Evolutionary conservation across 2,329 filamentous ascomycete genomes (phyloP), one percentile per base, ranked within the genome.

Genomic region (Mycosphaerelloides madeirae): DNA sequence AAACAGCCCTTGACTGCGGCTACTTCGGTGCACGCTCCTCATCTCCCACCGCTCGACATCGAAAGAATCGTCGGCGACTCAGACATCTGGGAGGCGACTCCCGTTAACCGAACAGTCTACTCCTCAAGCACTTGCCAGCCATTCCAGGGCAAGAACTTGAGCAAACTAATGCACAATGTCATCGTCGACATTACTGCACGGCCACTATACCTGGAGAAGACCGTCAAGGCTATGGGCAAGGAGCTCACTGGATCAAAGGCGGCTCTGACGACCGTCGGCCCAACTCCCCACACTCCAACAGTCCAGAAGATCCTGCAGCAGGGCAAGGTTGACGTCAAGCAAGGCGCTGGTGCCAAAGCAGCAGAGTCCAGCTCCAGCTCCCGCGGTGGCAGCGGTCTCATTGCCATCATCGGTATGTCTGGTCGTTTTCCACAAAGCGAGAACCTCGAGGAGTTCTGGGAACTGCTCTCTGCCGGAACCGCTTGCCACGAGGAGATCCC

Each of bases 391-490:
- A 14, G 15, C 36, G 41, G 52, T 34, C 65, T 66, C 38, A 69
- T 73, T 15, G 71, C 69, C 25, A 61, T 74, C 13, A 56, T 73
- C 5, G 69, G 69, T 12, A 69, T 45, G 38, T n/a, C 61, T 1
- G 71, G 72, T 18, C 61, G 72, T 0, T 68, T 74, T 15, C 71
- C 72, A 1, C 71, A 70, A 0, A 53, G 55, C 29, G 61, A 61
- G 28, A 58, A 52, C 29, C 59, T 59, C 12, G 16, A 41, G 12
- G 38, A 28, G 15, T 31, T 46, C 13, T 46, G 43, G 43, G 18
- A 41, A 6, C 20, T 42, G 3, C 31, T 46, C 6, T 14, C 22
- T 15, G 20, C 36, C 22, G 18, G 22, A 5, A n/a, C 13, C 7
- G 45, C 50, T 29, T 32, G 49, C 22, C 31, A 29, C 18, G 41